Base-by-base conservation (phyloP, 768 basidiomycete genomes). In the Lepiota brunneoincarnata region DNA sequence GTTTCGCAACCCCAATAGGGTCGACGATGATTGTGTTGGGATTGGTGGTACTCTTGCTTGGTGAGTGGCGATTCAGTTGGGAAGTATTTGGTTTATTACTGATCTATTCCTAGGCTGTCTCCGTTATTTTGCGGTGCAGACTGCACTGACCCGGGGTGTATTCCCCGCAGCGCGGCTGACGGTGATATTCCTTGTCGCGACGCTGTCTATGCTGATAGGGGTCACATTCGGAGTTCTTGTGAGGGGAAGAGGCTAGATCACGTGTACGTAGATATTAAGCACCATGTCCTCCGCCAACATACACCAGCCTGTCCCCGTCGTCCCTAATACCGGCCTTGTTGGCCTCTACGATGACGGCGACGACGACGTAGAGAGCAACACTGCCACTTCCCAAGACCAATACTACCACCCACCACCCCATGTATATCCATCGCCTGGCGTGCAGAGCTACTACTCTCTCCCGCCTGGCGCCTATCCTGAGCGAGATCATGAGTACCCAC, bases 121-220 rank as follows among this genome's bases (percentile, higher is more conserved):
- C 40, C 46, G 59, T 12, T 61, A 55, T 21, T 61, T 61, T 48
- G 38, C 51, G 15, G 56, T 56, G 18, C 59, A 61, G 35, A 41
- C 37, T n/a, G 21, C 51, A 1, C 46, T 59, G n/a, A 52, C 56
- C 1, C 39, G 38, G 1, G 56, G 52, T 0, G 35, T 46, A 11
- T 59, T 59, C 40, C 55, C 59, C 2, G 51, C 50, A 12, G 55
- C 59, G 6, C 39, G 56, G 31, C 28, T 51, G 49, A 35, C 49
- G 39, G 31, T 51, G 40, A n/a, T 35, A 10, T 42, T 51, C 21
- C n/a, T 51, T 9, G 49, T 42, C 2, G 49, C 41, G 26, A 17
- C 40, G 31, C 23, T 51, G 3, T 41, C 49, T 4, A n/a, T 42
- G 18, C 11, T 51, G 24, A 51, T 31, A 4, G 40, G 39, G 9